Percentiles rank a stretch among this genome's conserved stretches.
These are phyloP conservation scores for Buddleja alternifolia DNA, from an alignment of 257 asterid species.

Conservation along the genomic window DNA sequence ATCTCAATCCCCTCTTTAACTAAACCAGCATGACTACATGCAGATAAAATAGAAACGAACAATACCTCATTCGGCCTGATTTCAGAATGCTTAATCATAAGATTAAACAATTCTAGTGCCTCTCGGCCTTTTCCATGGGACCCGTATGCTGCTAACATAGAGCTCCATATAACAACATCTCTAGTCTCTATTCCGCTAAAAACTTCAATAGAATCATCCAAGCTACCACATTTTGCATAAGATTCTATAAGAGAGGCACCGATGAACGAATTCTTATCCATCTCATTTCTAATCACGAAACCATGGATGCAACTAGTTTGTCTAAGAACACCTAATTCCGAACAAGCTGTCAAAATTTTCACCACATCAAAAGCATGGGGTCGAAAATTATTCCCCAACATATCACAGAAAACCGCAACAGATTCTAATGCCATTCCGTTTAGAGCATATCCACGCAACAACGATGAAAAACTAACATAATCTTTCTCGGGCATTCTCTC, in stretches of 20 bases:
- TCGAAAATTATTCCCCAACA: slow-evolving; percentile 44
- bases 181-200: slow-evolving; percentile 37
- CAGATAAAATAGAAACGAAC: slow-evolving; percentile 66
- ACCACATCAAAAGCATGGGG: slow-evolving; percentile 59
- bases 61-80: slow-evolving; percentile 59
- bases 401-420: slow-evolving; percentile 51
- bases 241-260: slow-evolving; percentile 73
- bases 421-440: slow-evolving; percentile 51
- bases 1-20: slow-evolving; percentile 62
- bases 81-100: slow-evolving; percentile 50
- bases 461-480: slow-evolving; percentile 50
- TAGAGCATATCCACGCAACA: slow-evolving; percentile 61
- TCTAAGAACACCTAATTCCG: slow-evolving; percentile 69
- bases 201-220: slow-evolving; percentile 53
- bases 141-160: slow-evolving; percentile 75
- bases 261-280: slow-evolving; percentile 38
- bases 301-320: slow-evolving; percentile 69
- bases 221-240: slow-evolving; percentile 79
- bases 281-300: slow-evolving; percentile 46
- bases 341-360: slow-evolving; percentile 60
- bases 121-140: slow-evolving; percentile 68
- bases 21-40: slow-evolving; percentile 80
- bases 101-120: slow-evolving; percentile 51
- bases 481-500: slow-evolving; percentile 57
- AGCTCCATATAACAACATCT: slow-evolving; percentile 78